Evolutionary conservation across 306 rosid genomes (phyloP).

Genomic region (Heteromeles arbutifolia): DNA sequence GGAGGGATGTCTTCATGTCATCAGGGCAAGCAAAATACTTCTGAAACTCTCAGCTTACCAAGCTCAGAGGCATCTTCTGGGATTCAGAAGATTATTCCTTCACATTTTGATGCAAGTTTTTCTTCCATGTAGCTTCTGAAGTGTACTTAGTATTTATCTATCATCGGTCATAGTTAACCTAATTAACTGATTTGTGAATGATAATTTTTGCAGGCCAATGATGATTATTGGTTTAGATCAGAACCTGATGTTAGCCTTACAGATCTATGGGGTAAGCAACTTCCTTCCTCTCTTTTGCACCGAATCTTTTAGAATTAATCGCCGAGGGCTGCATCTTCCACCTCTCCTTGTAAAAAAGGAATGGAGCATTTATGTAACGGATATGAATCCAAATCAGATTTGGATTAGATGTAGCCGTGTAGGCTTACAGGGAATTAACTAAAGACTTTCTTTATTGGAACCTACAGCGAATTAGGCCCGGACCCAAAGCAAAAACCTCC

Average conservation of each 20-base stretch:
- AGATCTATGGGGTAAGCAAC: conserved; percentile 60
- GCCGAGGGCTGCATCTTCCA: not conserved
- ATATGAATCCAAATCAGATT: not conserved
- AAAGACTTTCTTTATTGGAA: conserved; percentile 4
- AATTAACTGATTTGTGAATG: conserved; percentile 7
- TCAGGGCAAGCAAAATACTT: conserved; percentile 21
- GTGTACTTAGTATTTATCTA: not conserved
- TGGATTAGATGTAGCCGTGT: not conserved
- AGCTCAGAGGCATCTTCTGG: conserved; percentile 35
- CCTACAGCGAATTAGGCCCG: conserved; percentile 34
- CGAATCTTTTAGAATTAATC: not conserved
- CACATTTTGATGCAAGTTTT: conserved; percentile 36
- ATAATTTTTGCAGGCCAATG: conserved; percentile 40
- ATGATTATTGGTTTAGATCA: conserved; percentile 81
- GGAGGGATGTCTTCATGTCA: conserved; percentile 16
- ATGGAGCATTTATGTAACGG: not conserved
- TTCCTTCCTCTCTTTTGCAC: conserved; percentile 3
- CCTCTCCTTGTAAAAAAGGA: not conserved
- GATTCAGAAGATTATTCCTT: conserved; percentile 60
- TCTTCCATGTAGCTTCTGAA: not conserved
- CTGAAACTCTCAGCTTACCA: conserved; percentile 14
- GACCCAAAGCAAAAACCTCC: conserved; percentile 14
- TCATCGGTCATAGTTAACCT: not conserved
- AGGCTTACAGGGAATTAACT: not conserved
- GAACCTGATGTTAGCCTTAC: conserved; percentile 55